These are phyloP conservation scores for Aspergillus vadensis DNA, from an alignment of 2,329 filamentous ascomycete species.

Conservation along the genomic window DNA sequence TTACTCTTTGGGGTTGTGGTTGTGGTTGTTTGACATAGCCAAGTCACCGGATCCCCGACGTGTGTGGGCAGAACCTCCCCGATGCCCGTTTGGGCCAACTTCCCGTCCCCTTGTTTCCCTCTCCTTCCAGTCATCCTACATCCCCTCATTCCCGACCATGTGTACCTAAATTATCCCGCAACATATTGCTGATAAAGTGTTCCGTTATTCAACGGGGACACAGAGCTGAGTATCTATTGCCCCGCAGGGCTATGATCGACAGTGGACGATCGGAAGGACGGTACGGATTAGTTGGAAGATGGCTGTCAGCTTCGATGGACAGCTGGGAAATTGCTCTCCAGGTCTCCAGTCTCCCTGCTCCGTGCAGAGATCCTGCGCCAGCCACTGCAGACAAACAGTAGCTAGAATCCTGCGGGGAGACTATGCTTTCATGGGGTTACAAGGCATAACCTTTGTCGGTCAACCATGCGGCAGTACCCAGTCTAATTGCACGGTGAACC, in stretches of 20 bases:
- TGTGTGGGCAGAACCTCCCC: too few species aligned
- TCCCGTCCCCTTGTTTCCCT: too few species aligned
- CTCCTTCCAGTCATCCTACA: not conserved
- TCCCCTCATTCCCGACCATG: not conserved
- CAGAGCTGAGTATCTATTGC: not conserved
- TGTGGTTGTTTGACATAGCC: too few species aligned
- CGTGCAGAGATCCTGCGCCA: not conserved
- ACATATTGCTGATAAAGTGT: not conserved
- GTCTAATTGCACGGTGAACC: not conserved
- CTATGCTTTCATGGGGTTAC: not conserved
- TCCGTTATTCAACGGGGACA: not conserved
- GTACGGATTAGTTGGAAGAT: not conserved
- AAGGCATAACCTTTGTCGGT: not conserved
- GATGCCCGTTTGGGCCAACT: too few species aligned
- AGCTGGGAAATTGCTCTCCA: not conserved
- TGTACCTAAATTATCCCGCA: not conserved
- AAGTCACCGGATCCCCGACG: too few species aligned
- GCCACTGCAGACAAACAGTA: not conserved
- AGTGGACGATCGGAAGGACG: not conserved
- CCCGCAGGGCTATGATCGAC: not conserved
- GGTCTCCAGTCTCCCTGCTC: too few species aligned
- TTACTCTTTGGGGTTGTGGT: too few species aligned
- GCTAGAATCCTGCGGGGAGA: not conserved
- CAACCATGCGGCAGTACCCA: not conserved
- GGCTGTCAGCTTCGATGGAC: not conserved